Base-by-base conservation (phyloP, 768 basidiomycete genomes). In the Suillus discolor region DNA sequence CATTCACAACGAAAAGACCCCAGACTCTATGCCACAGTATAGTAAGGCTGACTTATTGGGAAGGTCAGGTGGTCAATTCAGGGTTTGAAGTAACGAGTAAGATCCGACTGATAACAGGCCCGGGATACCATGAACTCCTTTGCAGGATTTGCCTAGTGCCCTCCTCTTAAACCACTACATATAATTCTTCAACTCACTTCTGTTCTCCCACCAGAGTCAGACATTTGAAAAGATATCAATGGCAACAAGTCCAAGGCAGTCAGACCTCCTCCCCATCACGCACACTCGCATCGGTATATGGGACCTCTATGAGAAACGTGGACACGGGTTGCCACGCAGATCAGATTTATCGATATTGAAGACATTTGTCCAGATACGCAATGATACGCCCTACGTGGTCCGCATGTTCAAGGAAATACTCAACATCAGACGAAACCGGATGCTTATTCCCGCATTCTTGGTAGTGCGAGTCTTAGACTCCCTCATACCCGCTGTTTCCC, bases 281-380 rank as follows among this genome's bases (percentile, higher is more conserved):
- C 89, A 90, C 67, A 85, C 84, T 13, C 81, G 77, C 31, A 65
- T 91, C 42, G 91, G 91, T 47, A 85, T 92, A 53, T 93, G 91
- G 91, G 90, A 92, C 69, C 75, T 91, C 36, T 93, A 92, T 73
- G 87, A 91, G 70, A 84, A 92, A 69, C 77, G 76, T 16, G 74
- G 77, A 16, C 71, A 81, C 34, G 73, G 78, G 41, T 69, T 85
- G 38, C 73, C 69, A 31, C 73, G 78, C 23, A 61, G 83, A 54
- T 78, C 85, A 2, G 79, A 80, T 4, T 73, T 76, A 5, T 81
- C 85, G 23, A 75, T 75, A 41, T 70, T 86, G 9, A 81, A 87
- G 71, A 78, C 79, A 2, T 79, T 79, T 13, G 73, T 83, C 13
- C 84, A 84, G 63, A 76, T 87, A 66, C 66, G 79, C 38, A 78